Conservation (phyloP, 2,329 filamentous ascomycete species). For the Nakataea oryzae region DNA sequence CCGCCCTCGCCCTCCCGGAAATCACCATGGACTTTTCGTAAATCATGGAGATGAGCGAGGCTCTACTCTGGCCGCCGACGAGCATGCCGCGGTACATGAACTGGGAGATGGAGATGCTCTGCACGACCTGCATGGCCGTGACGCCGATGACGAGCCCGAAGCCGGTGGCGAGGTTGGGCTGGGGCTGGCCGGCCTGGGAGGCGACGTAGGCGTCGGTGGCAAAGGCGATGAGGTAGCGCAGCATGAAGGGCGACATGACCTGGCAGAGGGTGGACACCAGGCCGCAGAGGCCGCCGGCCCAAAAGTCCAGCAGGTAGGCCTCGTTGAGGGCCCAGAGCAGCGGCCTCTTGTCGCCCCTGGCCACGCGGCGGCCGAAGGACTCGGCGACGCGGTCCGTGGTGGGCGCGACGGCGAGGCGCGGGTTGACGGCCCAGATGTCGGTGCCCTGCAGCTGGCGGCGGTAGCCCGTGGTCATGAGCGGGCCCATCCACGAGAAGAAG, state of each 20-base stretch:
- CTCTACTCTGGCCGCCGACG: slow-evolving; percentile 74
- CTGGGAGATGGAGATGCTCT: slow-evolving; percentile 76
- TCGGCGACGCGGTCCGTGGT: slow-evolving; percentile 56
- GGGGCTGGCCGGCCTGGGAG: slow-evolving; percentile 31
- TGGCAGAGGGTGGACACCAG: slow-evolving; percentile 64
- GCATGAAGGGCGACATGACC: slow-evolving; percentile 73
- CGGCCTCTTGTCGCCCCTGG: slow-evolving; percentile 60
- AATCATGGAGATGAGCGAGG: slow-evolving; percentile 72
- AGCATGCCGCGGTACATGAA: slow-evolving; percentile 92
- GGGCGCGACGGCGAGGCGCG: slow-evolving; percentile 59
- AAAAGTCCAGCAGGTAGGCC: slow-evolving; percentile 75
- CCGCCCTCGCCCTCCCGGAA: slow-evolving; percentile 79
- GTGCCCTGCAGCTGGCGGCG: slow-evolving; percentile 70
- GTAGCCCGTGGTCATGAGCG: slow-evolving; percentile 82
- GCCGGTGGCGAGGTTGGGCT: slow-evolving; percentile 63
- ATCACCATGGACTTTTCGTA: slow-evolving; percentile 90
- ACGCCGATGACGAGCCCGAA: slow-evolving; percentile 79
- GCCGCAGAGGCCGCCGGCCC: slow-evolving; percentile 70
- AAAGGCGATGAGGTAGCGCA: slow-evolving; percentile 81
- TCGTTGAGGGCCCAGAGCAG: slow-evolving; percentile 77
- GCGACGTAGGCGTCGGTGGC: slow-evolving; percentile 70
- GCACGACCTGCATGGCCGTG: slow-evolving; percentile 72
- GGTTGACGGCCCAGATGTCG: slow-evolving; percentile 86
- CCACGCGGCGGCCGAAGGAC: slow-evolving; percentile 59
- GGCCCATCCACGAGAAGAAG: slow-evolving; percentile 84